Evolutionary conservation across 768 basidiomycete genomes (phyloP).

Genomic region (Amanita muscaria): DNA sequence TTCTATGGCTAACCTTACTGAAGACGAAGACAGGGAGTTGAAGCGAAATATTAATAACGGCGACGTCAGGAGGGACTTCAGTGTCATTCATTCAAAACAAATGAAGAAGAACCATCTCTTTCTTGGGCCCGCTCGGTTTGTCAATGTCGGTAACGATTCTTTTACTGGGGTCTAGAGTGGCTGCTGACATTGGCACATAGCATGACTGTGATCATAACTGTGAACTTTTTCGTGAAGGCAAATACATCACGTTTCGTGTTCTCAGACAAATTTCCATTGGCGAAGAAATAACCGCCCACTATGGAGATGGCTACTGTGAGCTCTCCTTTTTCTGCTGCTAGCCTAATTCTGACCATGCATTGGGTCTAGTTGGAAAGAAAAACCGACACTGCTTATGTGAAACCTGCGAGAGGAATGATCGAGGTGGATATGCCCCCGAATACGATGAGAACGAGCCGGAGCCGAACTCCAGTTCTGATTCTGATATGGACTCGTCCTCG

Average conservation of each 20-base stretch:
- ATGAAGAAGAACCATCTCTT: slow-evolving; percentile 91
- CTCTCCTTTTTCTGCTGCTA: slow-evolving; percentile 11
- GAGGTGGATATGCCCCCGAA: slow-evolving; percentile 66
- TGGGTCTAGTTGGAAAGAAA: slow-evolving; percentile 29
- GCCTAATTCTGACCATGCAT: slow-evolving; percentile 9
- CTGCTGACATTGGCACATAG: slow-evolving; percentile 30
- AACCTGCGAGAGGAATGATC: slow-evolving; percentile 70
- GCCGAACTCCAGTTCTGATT: slow-evolving; percentile 40
- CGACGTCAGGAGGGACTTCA: slow-evolving; percentile 81
- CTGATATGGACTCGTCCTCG: slow-evolving; percentile 30
- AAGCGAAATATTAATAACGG: slow-evolving; percentile 70
- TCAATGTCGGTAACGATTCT: slow-evolving; percentile 57
- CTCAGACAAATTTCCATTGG: slow-evolving; percentile 69
- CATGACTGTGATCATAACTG: slow-evolving; percentile 89
- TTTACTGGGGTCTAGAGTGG: slow-evolving; percentile 13
- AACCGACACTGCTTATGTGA: slow-evolving; percentile 65
- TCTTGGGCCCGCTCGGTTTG: slow-evolving; percentile 85
- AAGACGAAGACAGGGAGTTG: slow-evolving; percentile 79
- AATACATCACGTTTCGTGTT: slow-evolving; percentile 83
- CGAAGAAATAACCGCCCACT: slow-evolving; percentile 86
- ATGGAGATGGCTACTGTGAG: slow-evolving; percentile 87
- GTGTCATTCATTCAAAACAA: slow-evolving; percentile 85
- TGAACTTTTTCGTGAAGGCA: slow-evolving; percentile 81
- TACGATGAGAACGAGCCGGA: slow-evolving; percentile 32
- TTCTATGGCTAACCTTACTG: slow-evolving; percentile 82